Base-by-base conservation (phyloP, 441 rosid genomes). In the Adansonia grandidieri region DNA sequence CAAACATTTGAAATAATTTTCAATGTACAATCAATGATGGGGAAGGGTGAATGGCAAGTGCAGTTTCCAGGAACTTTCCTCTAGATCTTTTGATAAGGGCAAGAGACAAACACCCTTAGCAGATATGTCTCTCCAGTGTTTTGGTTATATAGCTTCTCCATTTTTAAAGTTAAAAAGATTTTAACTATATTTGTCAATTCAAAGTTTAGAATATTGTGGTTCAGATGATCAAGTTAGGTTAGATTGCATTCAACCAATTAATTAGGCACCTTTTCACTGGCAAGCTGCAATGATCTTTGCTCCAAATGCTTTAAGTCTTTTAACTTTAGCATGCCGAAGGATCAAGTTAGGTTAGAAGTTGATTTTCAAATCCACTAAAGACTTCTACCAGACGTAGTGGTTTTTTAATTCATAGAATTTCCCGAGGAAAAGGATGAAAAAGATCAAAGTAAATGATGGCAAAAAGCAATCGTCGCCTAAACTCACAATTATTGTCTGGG, bases 31-130 rank as follows among this genome's bases (percentile, higher is more conserved):
- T 54, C 48, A n/a, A 37, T 54, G 76, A 56, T 57, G 15, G 28
- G 58, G 73, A 32, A 32, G 42, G 62, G 70, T 15, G 9, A 28
- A 24, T 6, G 20, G 15, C 37, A 44, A 47, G 42, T 14, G 71
- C 58, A 75, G 56, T 75, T 75, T 75, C 78, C 78, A 8, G 78
- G 78, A 75, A 75, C 24, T 47, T 75, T 75, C 78, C 58, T 75
- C 15, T 2, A 2, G 14, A 28, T 54, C 14, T 75, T 42, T 58
- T 14, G 8, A 8, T 51, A 24, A 70, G 61, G 11, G 61, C 74
- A 70, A 50, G 14, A n/a, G 24, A 1, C 17, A 66, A 42, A 7
- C 32, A 28, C 32, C 17, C 2, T 19, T 2, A 13, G 68, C 20
- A 63, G 6, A 40, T 65, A 40, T 65, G 24, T 8, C 5, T 8